A percentile compares a stretch with the other conserved stretches of the same genome.
Conservation (phyloP, 345 rosid species). For the Eucalyptus shirleyi region DNA sequence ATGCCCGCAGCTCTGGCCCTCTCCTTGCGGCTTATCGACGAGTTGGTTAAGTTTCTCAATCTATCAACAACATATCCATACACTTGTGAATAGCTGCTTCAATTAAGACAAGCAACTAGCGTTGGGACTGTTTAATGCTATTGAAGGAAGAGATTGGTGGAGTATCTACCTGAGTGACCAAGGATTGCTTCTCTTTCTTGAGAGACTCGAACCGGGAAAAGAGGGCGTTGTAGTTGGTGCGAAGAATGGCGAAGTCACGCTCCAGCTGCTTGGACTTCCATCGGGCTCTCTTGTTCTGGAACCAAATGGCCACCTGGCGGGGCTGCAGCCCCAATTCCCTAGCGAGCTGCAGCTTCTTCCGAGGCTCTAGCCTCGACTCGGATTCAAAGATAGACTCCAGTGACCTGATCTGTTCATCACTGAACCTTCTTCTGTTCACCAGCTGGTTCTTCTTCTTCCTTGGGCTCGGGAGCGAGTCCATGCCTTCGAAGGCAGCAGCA, state of each 20-base stretch:
- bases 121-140: background rate
- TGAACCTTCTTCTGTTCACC: slow-evolving; percentile 44
- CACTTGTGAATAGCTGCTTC: background rate
- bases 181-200: slow-evolving; percentile 49
- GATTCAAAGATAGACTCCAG: slow-evolving; percentile 65
- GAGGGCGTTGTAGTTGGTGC: slow-evolving; percentile 27
- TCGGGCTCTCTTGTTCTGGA: slow-evolving; percentile 80
- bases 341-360: slow-evolving; percentile 56
- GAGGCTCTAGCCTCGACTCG: slow-evolving; percentile 66
- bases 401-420: slow-evolving; percentile 53
- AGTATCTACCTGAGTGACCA: slow-evolving; percentile 35
- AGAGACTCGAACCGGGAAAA: slow-evolving; percentile 33
- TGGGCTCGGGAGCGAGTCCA: background rate
- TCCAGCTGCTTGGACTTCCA: slow-evolving; percentile 75
- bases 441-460: background rate
- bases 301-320: slow-evolving; percentile 87
- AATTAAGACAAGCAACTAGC: background rate
- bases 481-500: background rate
- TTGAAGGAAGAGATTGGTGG: background rate
- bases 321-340: slow-evolving; percentile 71
- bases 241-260: slow-evolving; percentile 39
- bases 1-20: background rate
- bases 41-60: background rate
- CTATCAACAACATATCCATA: background rate
- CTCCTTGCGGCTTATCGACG: background rate